phyloP scores from a whole-genome alignment of 208 protist species.

The Acanthamoeba sp. region DNA sequence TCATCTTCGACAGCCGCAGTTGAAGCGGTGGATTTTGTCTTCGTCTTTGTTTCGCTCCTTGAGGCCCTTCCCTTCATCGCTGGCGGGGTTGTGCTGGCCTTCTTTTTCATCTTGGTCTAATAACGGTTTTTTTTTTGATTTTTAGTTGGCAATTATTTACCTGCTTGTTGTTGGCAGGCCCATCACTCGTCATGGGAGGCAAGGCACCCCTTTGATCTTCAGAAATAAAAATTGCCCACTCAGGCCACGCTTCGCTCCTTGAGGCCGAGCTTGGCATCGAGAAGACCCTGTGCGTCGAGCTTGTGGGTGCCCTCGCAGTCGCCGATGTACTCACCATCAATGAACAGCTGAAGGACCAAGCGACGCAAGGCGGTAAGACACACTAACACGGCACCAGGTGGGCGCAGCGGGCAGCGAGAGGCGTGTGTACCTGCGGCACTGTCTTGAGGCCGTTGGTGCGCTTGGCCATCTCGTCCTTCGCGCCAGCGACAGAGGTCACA shows the following conservation, averaged over 20 bases:
- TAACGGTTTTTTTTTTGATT: no score
- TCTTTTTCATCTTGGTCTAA: no score
- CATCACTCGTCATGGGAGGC: no score
- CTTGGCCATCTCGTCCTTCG: conserved; percentile 15
- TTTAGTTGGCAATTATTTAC: no score
- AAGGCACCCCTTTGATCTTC: no score
- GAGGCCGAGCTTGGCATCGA: conserved; percentile 22
- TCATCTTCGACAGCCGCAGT: no score
- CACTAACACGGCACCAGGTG: neutral
- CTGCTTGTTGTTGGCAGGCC: no score
- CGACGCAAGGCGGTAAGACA: neutral
- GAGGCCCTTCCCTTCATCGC: no score
- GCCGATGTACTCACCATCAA: conserved; percentile 30
- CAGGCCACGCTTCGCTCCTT: neutral
- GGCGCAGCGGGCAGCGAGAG: neutral
- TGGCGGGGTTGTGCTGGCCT: no score
- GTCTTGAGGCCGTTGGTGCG: conserved; percentile 9
- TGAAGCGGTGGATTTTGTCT: no score
- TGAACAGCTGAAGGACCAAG: neutral
- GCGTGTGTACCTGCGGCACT: neutral
- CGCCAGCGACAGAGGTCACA: neutral
- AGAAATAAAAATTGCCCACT: no score
- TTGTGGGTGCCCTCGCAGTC: conserved; percentile 30
- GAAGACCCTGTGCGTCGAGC: neutral
- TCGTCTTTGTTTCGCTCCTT: no score